These are phyloP conservation scores for Candida methanosorbosa DNA, from an alignment of 805 yeast species.

Conservation along the genomic window DNA sequence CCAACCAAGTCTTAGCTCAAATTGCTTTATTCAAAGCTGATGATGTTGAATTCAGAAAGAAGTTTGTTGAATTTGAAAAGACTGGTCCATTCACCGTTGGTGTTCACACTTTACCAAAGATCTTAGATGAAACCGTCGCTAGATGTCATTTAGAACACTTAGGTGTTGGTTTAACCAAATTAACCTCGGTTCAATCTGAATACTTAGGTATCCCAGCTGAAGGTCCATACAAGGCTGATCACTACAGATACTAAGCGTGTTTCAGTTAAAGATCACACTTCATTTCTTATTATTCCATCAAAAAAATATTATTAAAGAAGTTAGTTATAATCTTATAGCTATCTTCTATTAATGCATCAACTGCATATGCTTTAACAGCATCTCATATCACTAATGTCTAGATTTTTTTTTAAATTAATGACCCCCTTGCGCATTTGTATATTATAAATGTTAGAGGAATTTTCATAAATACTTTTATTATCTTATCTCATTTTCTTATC, in stretches of 20 bases:
- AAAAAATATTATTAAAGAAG: neutral
- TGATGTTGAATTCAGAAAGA: constrained; percentile 68
- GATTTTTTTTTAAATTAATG: neutral
- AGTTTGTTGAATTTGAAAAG: constrained; percentile 85
- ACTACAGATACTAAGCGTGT: constrained; percentile 80
- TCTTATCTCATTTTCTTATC: neutral
- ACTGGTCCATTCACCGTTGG: constrained; percentile 86
- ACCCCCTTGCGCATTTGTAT: too few relatives aligned
- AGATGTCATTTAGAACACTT: constrained; percentile 92
- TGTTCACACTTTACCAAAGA: constrained; percentile 95
- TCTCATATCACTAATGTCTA: neutral
- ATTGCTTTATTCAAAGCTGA: constrained; percentile 91
- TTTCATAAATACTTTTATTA: too few relatives aligned
- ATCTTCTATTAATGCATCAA: constrained; percentile 19
- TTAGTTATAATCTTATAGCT: neutral
- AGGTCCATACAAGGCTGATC: constrained; percentile 98
- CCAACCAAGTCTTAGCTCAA: constrained; percentile 98
- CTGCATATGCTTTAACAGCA: constrained; percentile 15
- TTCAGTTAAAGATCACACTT: neutral
- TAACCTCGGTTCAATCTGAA: constrained; percentile 78
- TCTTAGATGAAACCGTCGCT: constrained; percentile 98
- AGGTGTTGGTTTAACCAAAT: constrained; percentile 77
- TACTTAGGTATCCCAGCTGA: constrained; percentile 85
- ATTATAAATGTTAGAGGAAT: too few relatives aligned
- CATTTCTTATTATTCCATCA: neutral